Evolutionary conservation across 805 yeast genomes (phyloP).

Genomic region (Yamadazyma laniorum): DNA sequence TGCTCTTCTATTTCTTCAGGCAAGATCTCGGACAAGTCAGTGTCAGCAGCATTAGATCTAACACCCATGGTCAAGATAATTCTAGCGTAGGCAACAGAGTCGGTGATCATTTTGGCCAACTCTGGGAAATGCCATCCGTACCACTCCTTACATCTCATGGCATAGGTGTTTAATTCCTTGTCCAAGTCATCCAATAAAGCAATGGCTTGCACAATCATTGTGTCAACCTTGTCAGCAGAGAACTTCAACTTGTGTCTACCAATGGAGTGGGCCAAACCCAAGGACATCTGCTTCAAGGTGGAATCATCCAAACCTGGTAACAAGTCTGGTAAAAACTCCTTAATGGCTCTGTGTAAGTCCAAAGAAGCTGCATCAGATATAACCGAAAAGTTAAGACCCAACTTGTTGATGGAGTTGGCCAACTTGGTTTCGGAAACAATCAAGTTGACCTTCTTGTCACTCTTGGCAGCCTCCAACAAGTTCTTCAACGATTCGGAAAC

Average conservation of each 20-base stretch:
- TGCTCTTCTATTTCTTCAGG: slow-evolving; percentile 48
- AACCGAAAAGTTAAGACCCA: slow-evolving; percentile 82
- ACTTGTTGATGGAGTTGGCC: slow-evolving; percentile 93
- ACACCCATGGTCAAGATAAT: slow-evolving; percentile 91
- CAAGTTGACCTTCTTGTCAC: slow-evolving; percentile 80
- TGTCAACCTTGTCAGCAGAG: slow-evolving; percentile 97
- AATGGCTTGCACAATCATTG: slow-evolving; percentile 98
- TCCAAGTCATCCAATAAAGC: slow-evolving; percentile 95
- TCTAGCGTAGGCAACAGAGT: slow-evolving; percentile 94
- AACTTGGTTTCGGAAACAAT: slow-evolving; percentile 94
- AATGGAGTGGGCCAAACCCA: slow-evolving; percentile 97
- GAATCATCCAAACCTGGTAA: slow-evolving; percentile 88
- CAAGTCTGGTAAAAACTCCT: slow-evolving; percentile 90
- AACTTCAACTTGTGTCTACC: slow-evolving; percentile 98
- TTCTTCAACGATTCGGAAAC: slow-evolving; percentile 81
- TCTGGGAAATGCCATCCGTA: slow-evolving; percentile 99
- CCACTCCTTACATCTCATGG: slow-evolving; percentile 99
- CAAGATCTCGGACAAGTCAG: slow-evolving; percentile 63
- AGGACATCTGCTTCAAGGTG: slow-evolving; percentile 89
- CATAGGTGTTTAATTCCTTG: slow-evolving; percentile 95
- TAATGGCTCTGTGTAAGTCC: slow-evolving; percentile 92
- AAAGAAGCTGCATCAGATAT: slow-evolving; percentile 93
- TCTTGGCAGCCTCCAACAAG: slow-evolving; percentile 70
- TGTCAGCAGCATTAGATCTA: slow-evolving; percentile 85
- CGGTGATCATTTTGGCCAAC: slow-evolving; percentile 93